A percentile compares a stretch with the other conserved stretches of the same genome.
These are phyloP conservation scores for Blastomyces silverae DNA, from an alignment of 2,329 filamentous ascomycete species.

Conservation along the genomic window DNA sequence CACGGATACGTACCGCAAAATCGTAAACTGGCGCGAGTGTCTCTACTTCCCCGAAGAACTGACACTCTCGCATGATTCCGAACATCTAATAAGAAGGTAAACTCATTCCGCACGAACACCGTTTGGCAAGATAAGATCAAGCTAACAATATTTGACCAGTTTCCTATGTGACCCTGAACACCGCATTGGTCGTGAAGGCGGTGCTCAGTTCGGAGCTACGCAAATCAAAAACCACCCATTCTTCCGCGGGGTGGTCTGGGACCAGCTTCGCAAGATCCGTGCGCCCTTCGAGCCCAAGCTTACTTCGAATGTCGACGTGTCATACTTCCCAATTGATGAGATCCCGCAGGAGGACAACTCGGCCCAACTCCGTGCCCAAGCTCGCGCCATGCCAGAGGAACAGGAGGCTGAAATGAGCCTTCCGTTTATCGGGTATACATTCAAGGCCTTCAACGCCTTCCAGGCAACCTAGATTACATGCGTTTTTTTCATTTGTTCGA, in stretches of 20 bases:
- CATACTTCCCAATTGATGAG: conserved; percentile 98
- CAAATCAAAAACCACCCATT: conserved; percentile 93
- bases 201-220: conserved; percentile 61
- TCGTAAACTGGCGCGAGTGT: conserved; percentile 95
- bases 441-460: conserved; percentile 85
- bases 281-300: conserved; percentile 94
- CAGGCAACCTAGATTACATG: conserved; percentile 31
- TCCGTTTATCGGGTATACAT: conserved; percentile 94
- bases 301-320: conserved; percentile 88
- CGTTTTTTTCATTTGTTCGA: not conserved
- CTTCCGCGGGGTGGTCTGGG: conserved; percentile 95
- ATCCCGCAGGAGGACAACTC: conserved; percentile 95
- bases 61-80: conserved; percentile 77
- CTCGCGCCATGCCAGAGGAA: conserved; percentile 63
- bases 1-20: conserved; percentile 97
- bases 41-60: conserved; percentile 96
- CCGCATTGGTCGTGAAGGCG: conserved; percentile 66
- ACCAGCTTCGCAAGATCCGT: conserved; percentile 82
- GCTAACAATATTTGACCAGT: conserved; percentile 41
- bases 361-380: conserved; percentile 76
- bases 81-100: conserved; percentile 85
- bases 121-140: conserved; percentile 12
- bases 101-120: conserved; percentile 21
- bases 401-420: conserved; percentile 91
- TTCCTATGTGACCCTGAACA: conserved; percentile 92